A percentile compares a stretch with the other conserved stretches of the same genome.
Conservation (phyloP, 176 grass and related monocot species). For the Metroxylon sagu region DNA sequence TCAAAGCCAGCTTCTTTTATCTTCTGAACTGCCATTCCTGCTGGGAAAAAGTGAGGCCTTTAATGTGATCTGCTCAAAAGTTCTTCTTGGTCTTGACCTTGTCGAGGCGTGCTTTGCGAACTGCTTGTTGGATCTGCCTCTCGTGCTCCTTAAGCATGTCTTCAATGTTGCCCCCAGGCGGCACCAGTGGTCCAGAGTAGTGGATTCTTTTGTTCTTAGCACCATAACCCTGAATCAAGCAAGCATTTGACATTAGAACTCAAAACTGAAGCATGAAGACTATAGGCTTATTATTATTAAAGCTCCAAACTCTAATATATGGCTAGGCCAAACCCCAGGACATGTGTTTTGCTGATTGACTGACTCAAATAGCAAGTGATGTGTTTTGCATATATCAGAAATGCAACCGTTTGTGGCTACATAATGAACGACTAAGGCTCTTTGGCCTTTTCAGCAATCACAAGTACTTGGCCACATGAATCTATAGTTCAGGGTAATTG, state of each 20-base stretch:
- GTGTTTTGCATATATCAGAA: too few species aligned
- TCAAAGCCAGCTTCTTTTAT: slow-evolving; percentile 6
- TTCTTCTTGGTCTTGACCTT: slow-evolving; percentile 26
- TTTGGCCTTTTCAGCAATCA: too few species aligned
- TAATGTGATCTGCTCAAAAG: not conserved
- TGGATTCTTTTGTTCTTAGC: slow-evolving; percentile 63
- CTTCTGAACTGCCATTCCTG: not conserved
- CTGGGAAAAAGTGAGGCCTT: not conserved
- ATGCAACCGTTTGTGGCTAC: too few species aligned
- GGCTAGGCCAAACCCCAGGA: too few species aligned
- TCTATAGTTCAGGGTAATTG: too few species aligned
- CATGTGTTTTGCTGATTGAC: too few species aligned
- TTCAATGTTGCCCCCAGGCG: slow-evolving; percentile 59
- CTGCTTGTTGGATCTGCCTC: slow-evolving; percentile 71
- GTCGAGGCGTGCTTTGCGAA: slow-evolving; percentile 58
- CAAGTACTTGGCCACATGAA: too few species aligned
- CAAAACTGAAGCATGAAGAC: too few species aligned
- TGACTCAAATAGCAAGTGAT: too few species aligned
- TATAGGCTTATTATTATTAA: too few species aligned
- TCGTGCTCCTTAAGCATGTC: slow-evolving; percentile 93
- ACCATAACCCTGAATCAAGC: slow-evolving; percentile 33
- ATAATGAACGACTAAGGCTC: too few species aligned
- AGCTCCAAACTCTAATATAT: too few species aligned
- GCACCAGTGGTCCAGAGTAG: slow-evolving; percentile 76
- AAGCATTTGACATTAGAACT: not conserved